phyloP scores from a whole-genome alignment of 495 filamentous ascomycete genomes.

The Penicillium cosmopolitanum region DNA sequence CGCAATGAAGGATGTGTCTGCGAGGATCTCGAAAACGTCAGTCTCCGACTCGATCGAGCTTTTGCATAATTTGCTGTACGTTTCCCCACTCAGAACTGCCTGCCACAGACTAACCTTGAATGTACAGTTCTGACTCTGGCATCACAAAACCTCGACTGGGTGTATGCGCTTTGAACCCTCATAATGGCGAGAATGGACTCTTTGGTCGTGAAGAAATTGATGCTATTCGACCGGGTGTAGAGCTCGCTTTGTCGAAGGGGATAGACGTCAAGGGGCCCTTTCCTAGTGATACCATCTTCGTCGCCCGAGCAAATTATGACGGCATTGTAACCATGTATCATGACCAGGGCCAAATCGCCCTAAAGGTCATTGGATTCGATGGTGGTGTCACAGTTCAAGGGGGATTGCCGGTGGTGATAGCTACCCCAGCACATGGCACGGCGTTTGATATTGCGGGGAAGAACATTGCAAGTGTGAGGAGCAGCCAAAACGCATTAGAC shows the following conservation, averaged over 20 bases:
- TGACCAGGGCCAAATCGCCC: slow-evolving; percentile 19
- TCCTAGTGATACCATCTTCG: slow-evolving; percentile 17
- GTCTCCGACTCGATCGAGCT: slow-evolving; percentile 9
- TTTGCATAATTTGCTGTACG: slow-evolving; percentile 8
- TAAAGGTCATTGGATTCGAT: slow-evolving; percentile 16
- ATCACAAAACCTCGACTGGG: slow-evolving; percentile 12
- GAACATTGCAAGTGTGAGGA: slow-evolving; percentile 9
- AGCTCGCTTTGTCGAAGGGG: slow-evolving; percentile 3
- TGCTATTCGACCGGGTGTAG: slow-evolving; percentile 11
- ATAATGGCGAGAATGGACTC: slow-evolving; percentile 16
- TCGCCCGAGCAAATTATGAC: slow-evolving; percentile 11
- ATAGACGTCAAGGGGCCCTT: slow-evolving; percentile 16
- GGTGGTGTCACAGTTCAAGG: slow-evolving; percentile 18
- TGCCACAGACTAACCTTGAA: not conserved
- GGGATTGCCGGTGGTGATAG: slow-evolving; percentile 13
- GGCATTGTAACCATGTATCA: slow-evolving; percentile 21
- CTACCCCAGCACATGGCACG: slow-evolving; percentile 13
- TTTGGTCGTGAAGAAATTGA: slow-evolving; percentile 19
- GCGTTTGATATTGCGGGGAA: slow-evolving; percentile 18
- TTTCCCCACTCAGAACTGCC: not conserved
- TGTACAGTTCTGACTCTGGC: slow-evolving; percentile 11
- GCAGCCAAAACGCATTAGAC: slow-evolving; percentile 15
- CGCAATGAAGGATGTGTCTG: slow-evolving; percentile 14
- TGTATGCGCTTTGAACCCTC: slow-evolving; percentile 18
- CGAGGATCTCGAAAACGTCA: slow-evolving; percentile 5